These are phyloP conservation scores for Omphalotus olearius DNA, from an alignment of 1,284 basidiomycete species.

Conservation along the genomic window DNA sequence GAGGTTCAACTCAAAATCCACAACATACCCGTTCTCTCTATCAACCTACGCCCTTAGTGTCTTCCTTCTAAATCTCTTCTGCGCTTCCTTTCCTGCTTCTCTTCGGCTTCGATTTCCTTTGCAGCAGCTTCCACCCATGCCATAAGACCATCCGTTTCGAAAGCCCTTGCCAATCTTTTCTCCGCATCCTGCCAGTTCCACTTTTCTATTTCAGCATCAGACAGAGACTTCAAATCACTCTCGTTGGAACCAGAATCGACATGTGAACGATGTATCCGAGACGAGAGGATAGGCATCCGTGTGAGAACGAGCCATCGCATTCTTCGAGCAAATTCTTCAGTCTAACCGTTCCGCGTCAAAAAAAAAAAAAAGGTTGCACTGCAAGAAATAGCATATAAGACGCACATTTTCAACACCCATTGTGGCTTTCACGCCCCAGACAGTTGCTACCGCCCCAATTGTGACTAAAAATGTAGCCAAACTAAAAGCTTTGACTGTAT, in stretches of 20 bases:
- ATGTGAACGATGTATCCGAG: constrained; percentile 45
- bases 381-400: constrained; percentile 8
- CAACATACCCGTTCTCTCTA: too few relatives aligned
- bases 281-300: constrained; percentile 43
- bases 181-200: constrained; percentile 53
- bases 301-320: constrained; percentile 44
- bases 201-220: constrained; percentile 15
- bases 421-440: constrained; percentile 27
- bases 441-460: constrained; percentile 24
- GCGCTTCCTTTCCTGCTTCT: constrained; percentile 38
- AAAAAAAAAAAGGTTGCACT: background rate
- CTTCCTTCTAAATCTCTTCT: constrained; percentile 16
- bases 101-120: constrained; percentile 53
- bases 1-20: too few relatives aligned
- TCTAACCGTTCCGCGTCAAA: constrained; percentile 28
- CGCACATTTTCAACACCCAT: constrained; percentile 34
- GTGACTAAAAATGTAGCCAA: constrained; percentile 37
- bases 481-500: constrained; percentile 35
- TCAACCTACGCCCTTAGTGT: too few relatives aligned
- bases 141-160: constrained; percentile 49
- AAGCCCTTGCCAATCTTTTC: constrained; percentile 46
- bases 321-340: constrained; percentile 47
- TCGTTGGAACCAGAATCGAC: constrained; percentile 26
- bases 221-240: constrained; percentile 1
- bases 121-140: constrained; percentile 47